Conservation (phyloP, 768 basidiomycete genomes). For the Xerocomellus intermedius region DNA sequence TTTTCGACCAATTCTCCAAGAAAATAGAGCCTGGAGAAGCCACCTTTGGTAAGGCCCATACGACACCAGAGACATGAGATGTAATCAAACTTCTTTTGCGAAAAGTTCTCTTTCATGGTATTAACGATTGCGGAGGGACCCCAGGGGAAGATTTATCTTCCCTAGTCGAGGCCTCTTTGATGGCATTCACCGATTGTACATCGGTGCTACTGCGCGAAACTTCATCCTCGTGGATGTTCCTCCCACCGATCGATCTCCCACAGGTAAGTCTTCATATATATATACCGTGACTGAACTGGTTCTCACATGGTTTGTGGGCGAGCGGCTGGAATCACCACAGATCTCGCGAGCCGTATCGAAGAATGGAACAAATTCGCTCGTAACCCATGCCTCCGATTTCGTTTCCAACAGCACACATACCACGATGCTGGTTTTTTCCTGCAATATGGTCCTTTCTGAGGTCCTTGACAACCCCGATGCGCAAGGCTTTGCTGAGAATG, state of each 20-base stretch:
- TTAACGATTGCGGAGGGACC: conserved; percentile 10
- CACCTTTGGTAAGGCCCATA: not conserved
- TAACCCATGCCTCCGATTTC: not conserved
- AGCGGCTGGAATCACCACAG: not conserved
- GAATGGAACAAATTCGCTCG: conserved; percentile 4
- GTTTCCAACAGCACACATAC: not conserved
- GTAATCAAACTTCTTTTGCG: not conserved
- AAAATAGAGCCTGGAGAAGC: not conserved
- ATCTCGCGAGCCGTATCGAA: conserved; percentile 2
- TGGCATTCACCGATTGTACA: conserved; percentile 1
- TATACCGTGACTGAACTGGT: no score
- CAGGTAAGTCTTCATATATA: not conserved
- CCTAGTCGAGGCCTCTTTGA: not conserved
- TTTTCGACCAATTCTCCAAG: not conserved
- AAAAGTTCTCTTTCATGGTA: conserved; percentile 11
- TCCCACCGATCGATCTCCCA: conserved; percentile 12
- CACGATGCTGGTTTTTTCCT: conserved; percentile 9
- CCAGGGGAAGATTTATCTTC: not conserved
- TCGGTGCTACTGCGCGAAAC: conserved; percentile 1
- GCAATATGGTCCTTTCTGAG: conserved; percentile 5
- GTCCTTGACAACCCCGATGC: conserved; percentile 8
- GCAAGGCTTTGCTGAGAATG: conserved; percentile 6
- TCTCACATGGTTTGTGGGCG: not conserved
- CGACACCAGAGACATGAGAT: not conserved
- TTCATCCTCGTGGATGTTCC: conserved; percentile 16